Conservation (phyloP, 257 asterid species). For the Nicotiana obtusifolia region DNA sequence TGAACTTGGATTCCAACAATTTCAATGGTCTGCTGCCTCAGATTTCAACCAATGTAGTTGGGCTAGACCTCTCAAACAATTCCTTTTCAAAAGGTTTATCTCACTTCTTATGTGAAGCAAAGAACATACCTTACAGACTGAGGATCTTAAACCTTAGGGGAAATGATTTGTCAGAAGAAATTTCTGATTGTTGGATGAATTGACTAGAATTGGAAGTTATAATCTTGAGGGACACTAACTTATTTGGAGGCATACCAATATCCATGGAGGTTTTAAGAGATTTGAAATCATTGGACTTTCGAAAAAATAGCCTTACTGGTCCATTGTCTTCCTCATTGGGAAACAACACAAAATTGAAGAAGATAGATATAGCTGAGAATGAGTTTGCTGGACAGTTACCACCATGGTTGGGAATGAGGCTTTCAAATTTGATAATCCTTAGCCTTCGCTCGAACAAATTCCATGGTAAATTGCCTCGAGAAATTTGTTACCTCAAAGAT, state of each 20-base stretch:
- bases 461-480: too few species aligned
- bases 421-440: too few species aligned
- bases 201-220: too few species aligned
- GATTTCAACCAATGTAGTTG: background rate
- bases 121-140: background rate
- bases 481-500: too few species aligned
- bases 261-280: too few species aligned
- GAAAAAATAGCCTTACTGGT: too few species aligned
- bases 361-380: conserved; percentile 16
- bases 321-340: background rate
- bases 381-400: conserved; percentile 20
- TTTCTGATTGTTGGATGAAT: too few species aligned
- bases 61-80: background rate
- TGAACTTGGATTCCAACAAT: too few species aligned
- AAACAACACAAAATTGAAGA: background rate
- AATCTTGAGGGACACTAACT: too few species aligned
- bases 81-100: conserved; percentile 13
- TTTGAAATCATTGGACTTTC: too few species aligned
- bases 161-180: conserved; percentile 1
- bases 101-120: conserved; percentile 11
- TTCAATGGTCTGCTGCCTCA: conserved; percentile 4
- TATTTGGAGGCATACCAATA: too few species aligned
- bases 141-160: conserved; percentile 9
- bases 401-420: conserved; percentile 11
- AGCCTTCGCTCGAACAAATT: too few species aligned